Percentiles rank a stretch among this genome's conserved stretches.
Evolutionary conservation across 176 grass and related monocot species (phyloP).

Genomic region (Hordeum marinum): DNA sequence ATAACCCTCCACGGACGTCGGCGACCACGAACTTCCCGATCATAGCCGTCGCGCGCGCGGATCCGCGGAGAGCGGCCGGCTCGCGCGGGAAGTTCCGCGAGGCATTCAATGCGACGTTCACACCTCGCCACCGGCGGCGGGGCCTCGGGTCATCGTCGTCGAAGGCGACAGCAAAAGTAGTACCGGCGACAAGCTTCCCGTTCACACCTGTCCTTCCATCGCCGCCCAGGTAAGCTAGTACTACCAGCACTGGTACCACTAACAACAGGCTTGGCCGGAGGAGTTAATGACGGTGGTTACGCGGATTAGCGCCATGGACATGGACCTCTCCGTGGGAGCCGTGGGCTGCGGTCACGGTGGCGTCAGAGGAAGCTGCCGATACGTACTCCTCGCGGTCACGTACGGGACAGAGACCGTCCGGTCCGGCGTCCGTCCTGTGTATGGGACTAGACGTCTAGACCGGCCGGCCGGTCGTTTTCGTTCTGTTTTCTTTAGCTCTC

Average conservation of each 20-base stretch:
- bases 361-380: background rate
- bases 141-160: background rate
- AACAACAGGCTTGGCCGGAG: background rate
- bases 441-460: too few species aligned
- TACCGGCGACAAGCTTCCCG: background rate
- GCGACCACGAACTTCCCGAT: background rate
- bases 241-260: too few species aligned
- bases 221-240: background rate
- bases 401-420: background rate
- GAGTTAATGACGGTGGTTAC: background rate
- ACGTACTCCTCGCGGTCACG: background rate
- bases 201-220: background rate
- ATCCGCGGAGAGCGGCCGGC: too few species aligned
- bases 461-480: background rate
- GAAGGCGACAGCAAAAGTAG: background rate
- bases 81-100: too few species aligned
- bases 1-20: background rate
- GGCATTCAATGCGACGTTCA: background rate
- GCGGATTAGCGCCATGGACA: background rate
- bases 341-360: background rate
- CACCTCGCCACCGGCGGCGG: background rate
- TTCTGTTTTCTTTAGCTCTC: background rate
- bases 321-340: background rate
- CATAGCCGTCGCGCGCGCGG: too few species aligned
- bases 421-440: background rate